Evolutionary conservation across 2,329 filamentous ascomycete species (phyloP).

Genomic region (Xylariales sp.): DNA sequence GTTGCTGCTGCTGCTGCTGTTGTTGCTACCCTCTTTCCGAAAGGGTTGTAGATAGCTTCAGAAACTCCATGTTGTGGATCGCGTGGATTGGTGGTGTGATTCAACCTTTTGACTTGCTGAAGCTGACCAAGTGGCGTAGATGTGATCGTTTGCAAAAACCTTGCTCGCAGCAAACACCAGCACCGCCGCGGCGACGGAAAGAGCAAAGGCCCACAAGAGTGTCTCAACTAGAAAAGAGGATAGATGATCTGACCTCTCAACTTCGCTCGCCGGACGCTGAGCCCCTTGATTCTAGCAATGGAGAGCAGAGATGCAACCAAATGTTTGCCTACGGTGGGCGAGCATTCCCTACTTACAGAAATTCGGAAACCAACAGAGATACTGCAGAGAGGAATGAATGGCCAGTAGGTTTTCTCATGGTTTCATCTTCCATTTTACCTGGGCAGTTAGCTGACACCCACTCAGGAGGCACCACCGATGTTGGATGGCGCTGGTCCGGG

Average conservation of each 20-base stretch:
- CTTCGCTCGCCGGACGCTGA: not conserved
- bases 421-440: no score
- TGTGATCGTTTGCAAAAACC: constrained; percentile 8
- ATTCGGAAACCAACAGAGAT: no score
- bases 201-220: not conserved
- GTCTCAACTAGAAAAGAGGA: not conserved
- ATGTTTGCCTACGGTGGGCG: no score
- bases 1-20: no score
- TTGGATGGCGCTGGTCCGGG: not conserved
- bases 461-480: not conserved
- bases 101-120: not conserved
- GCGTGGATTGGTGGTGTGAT: not conserved
- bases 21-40: no score
- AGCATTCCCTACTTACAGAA: no score
- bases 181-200: constrained; percentile 2
- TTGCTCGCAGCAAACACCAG: constrained; percentile 7
- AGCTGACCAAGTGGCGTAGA: constrained; percentile 1
- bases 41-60: no score
- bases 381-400: no score
- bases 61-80: no score
- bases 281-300: no score
- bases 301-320: no score
- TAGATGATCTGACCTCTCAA: constrained; percentile 1
- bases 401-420: no score
- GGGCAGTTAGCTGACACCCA: not conserved